These are phyloP conservation scores for Laguncularia racemosa DNA, from an alignment of 345 rosid species.

Conservation along the genomic window DNA sequence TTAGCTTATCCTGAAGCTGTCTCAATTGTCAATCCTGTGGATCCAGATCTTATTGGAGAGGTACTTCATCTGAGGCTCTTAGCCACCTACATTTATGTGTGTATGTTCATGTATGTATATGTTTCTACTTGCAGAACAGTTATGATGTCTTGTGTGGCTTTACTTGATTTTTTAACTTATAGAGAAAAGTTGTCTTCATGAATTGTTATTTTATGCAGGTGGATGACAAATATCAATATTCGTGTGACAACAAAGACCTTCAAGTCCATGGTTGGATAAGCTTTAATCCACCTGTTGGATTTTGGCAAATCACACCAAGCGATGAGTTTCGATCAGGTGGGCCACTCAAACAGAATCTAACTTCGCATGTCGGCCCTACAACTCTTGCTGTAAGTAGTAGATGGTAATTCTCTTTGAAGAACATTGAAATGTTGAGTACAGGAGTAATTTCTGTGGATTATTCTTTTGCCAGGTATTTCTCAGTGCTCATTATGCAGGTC, in stretches of 20 bases:
- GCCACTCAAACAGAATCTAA: slow-evolving; percentile 82
- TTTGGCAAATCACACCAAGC: slow-evolving; percentile 96
- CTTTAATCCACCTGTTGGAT: slow-evolving; percentile 73
- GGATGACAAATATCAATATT: slow-evolving; percentile 95
- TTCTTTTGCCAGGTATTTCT: slow-evolving; percentile 63
- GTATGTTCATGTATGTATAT: too few species aligned
- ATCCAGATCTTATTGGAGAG: slow-evolving; percentile 73
- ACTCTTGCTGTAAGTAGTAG: slow-evolving; percentile 65
- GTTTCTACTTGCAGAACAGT: too few species aligned
- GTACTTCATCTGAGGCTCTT: slow-evolving; percentile 15
- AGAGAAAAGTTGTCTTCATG: too few species aligned
- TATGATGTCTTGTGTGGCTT: not conserved
- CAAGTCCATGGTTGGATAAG: slow-evolving; percentile 94
- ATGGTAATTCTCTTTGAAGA: not conserved
- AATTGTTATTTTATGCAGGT: slow-evolving; percentile 40
- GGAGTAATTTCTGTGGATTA: not conserved
- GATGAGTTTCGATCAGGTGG: slow-evolving; percentile 95
- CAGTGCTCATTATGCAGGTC: slow-evolving; percentile 77
- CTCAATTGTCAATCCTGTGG: slow-evolving; percentile 57
- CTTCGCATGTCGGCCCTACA: slow-evolving; percentile 94
- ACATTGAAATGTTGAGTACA: not conserved
- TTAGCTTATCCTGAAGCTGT: slow-evolving; percentile 88
- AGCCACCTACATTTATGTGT: not conserved
- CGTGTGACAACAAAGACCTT: slow-evolving; percentile 73
- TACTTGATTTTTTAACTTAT: not conserved